phyloP scores from a whole-genome alignment of 108 stramenopile species.

The Fistulifera pelliculosa region DNA sequence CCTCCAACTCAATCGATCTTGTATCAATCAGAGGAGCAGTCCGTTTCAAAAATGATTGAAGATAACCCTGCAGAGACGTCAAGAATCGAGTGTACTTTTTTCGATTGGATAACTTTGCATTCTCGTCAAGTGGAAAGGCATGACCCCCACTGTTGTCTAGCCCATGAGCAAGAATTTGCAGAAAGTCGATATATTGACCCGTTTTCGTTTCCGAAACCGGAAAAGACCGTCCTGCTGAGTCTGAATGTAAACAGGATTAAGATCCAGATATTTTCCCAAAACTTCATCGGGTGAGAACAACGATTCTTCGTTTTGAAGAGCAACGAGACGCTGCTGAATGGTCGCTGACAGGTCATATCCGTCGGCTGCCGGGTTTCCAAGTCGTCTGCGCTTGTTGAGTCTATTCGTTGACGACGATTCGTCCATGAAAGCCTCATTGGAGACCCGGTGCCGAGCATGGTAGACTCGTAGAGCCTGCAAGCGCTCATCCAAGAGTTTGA shows the following conservation, averaged over 20 bases:
- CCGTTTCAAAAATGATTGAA: conserved; percentile 55
- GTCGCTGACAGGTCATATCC: conserved; percentile 73
- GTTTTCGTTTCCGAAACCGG: conserved; percentile 4
- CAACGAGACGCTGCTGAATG: background rate
- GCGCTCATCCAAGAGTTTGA: conserved; percentile 48
- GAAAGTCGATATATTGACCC: conserved; percentile 36
- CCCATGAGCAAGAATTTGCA: conserved; percentile 38
- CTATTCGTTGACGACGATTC: too few species aligned
- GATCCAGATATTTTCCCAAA: conserved; percentile 73
- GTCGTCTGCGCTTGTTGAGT: conserved; percentile 38
- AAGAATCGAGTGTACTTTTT: conserved; percentile 71
- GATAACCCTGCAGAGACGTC: conserved; percentile 42
- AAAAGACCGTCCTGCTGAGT: conserved; percentile 9
- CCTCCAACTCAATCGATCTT: conserved; percentile 23
- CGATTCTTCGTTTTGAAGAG: background rate
- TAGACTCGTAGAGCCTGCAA: conserved; percentile 57
- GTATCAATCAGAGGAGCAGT: conserved; percentile 58
- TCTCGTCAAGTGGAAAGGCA: conserved; percentile 25
- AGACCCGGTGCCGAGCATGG: conserved; percentile 40
- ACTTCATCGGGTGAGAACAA: conserved; percentile 59
- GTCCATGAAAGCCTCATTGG: background rate
- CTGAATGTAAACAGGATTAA: conserved; percentile 29
- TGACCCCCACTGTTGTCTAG: conserved; percentile 4
- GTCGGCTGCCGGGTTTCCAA: conserved; percentile 65
- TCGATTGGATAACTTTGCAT: conserved; percentile 57